A percentile compares a stretch with the other conserved stretches of the same genome.
Conservation (phyloP, 345 rosid species). For the Adansonia digitata region DNA sequence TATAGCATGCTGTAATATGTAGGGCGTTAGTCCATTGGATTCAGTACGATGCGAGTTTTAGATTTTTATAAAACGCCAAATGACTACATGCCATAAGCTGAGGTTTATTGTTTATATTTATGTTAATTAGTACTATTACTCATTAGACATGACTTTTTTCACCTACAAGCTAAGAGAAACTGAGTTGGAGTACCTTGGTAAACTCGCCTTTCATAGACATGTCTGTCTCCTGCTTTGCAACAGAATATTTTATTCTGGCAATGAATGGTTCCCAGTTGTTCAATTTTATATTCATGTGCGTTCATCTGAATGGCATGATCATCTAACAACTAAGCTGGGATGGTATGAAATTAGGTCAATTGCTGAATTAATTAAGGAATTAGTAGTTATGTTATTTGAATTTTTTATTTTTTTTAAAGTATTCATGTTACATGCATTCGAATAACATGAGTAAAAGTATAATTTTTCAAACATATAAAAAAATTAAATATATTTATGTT, state of each 20-base stretch:
- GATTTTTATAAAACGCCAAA: neutral
- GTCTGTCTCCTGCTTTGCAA: neutral
- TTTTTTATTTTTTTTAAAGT: no score
- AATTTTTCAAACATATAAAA: no score
- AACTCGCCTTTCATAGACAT: neutral
- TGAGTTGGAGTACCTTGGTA: neutral
- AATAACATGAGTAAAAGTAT: neutral
- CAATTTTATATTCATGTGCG: neutral
- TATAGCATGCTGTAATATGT: neutral
- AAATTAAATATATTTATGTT: no score
- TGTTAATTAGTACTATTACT: neutral
- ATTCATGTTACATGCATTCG: neutral
- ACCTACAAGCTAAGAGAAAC: neutral
- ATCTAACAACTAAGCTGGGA: neutral
- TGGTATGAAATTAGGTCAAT: neutral
- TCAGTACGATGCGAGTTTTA: neutral
- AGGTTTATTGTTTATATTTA: neutral
- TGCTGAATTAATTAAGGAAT: neutral
- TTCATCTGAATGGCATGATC: neutral
- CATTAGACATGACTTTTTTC: neutral
- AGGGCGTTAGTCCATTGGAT: neutral
- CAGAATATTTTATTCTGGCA: constrained; percentile 1
- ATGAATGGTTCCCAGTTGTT: neutral
- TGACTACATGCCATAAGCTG: neutral
- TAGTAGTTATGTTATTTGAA: neutral